Conservation (phyloP, 2,329 filamentous ascomycete species). For the Aspergillus fijiensis region DNA sequence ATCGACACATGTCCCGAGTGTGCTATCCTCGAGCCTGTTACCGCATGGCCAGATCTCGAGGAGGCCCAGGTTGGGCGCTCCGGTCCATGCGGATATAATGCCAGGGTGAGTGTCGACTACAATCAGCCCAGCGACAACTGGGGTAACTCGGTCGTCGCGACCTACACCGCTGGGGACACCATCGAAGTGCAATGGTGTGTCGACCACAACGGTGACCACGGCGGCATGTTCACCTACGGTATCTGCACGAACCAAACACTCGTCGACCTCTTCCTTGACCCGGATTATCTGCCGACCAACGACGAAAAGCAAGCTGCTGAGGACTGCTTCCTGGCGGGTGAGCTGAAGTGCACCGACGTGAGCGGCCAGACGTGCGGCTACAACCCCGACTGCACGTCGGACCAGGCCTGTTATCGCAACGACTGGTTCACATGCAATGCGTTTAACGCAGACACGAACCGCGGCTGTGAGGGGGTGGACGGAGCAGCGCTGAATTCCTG, state of each 20-base stretch:
- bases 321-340: constrained; percentile 52
- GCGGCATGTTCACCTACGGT: constrained; percentile 58
- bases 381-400: constrained; percentile 49
- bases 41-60: constrained; percentile 51
- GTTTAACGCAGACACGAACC: constrained; percentile 20
- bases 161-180: constrained; percentile 48
- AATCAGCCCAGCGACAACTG: constrained; percentile 49
- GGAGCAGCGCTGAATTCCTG: constrained; percentile 47
- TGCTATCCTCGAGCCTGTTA: constrained; percentile 55
- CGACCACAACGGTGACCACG: constrained; percentile 58
- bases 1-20: constrained; percentile 56
- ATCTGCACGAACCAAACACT: constrained; percentile 54
- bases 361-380: constrained; percentile 51
- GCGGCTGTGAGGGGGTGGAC: constrained; percentile 48
- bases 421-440: constrained; percentile 55
- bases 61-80: constrained; percentile 49
- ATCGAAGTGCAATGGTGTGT: constrained; percentile 57
- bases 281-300: constrained; percentile 50
- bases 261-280: constrained; percentile 52
- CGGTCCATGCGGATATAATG: constrained; percentile 56
- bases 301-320: constrained; percentile 56
- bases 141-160: constrained; percentile 46
- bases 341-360: constrained; percentile 53
- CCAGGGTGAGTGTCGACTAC: constrained; percentile 55
- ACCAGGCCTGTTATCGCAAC: constrained; percentile 49